Evolutionary conservation across 192 early-diverging fungal species (phyloP).

Genomic region (Entomortierella beljakovae): DNA sequence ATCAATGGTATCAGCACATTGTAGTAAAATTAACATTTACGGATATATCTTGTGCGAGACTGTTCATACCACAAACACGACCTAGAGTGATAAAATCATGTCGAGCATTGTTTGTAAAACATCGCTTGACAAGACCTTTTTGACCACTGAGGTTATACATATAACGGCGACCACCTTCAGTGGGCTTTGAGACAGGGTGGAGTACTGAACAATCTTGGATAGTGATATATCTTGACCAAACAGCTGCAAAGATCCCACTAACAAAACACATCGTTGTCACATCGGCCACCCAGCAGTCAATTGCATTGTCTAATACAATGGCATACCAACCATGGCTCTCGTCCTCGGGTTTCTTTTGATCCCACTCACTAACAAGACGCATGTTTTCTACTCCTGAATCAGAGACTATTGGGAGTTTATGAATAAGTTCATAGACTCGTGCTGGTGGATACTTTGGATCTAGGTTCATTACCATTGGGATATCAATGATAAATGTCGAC

Average conservation of each 20-base stretch:
- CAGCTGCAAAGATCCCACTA: conserved; percentile 37
- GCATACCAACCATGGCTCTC: conserved; percentile 51
- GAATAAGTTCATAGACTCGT: conserved; percentile 37
- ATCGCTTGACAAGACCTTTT: conserved; percentile 51
- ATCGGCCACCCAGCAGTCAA: conserved; percentile 45
- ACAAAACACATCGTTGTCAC: conserved; percentile 44
- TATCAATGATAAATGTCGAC: conserved; percentile 32
- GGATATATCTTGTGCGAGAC: not conserved
- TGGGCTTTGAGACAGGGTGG: conserved; percentile 41
- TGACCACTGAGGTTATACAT: conserved; percentile 50
- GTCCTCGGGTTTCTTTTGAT: conserved; percentile 27
- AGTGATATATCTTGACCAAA: conserved; percentile 41
- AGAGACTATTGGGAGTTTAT: conserved; percentile 38
- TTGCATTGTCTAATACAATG: conserved; percentile 31
- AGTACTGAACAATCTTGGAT: conserved; percentile 52
- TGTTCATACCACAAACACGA: conserved; percentile 43
- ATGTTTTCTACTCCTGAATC: conserved; percentile 48
- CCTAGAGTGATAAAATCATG: conserved; percentile 48
- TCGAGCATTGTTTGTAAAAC: conserved; percentile 39
- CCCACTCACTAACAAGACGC: conserved; percentile 25
- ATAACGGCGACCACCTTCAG: conserved; percentile 49
- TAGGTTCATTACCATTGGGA: conserved; percentile 48
- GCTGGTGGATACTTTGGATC: conserved; percentile 51
- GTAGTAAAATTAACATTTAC: not conserved
- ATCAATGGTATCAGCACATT: too few species aligned